phyloP scores from a whole-genome alignment of 139 green algal species.

The Micromonas pusilla region DNA sequence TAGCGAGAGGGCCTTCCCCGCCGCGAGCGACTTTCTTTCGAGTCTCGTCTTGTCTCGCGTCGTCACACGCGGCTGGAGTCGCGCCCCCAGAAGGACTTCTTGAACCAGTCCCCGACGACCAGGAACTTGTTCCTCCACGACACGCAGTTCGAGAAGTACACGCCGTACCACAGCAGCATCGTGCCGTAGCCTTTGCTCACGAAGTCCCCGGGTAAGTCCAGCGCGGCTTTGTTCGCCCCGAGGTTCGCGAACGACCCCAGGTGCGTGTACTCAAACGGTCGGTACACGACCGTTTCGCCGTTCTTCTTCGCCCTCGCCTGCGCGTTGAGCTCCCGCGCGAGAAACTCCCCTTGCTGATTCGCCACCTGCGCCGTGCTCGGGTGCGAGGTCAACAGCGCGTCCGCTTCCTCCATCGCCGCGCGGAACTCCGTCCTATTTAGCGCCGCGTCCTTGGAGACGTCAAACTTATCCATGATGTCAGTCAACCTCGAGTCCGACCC shows the following conservation, averaged over 20 bases:
- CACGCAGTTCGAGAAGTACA: background rate
- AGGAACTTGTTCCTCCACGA: background rate
- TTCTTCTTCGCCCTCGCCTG: background rate
- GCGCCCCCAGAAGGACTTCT: background rate
- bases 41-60: background rate
- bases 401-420: background rate
- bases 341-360: constrained; percentile 3
- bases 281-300: background rate
- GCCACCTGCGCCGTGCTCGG: constrained; percentile 23
- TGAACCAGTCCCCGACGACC: background rate
- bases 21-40: too few relatives aligned
- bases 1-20: too few relatives aligned
- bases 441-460: background rate
- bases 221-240: background rate
- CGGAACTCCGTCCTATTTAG: background rate
- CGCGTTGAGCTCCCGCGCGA: background rate
- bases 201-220: constrained; percentile 16
- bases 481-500: background rate
- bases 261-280: constrained; percentile 17
- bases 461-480: background rate
- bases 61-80: background rate
- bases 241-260: constrained; percentile 1
- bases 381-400: background rate
- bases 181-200: background rate
- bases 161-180: background rate